Evolutionary conservation across 495 filamentous ascomycete species (phyloP), one percentile per base, ranked within the genome.

Genomic region (Penicillium chermesinum): DNA sequence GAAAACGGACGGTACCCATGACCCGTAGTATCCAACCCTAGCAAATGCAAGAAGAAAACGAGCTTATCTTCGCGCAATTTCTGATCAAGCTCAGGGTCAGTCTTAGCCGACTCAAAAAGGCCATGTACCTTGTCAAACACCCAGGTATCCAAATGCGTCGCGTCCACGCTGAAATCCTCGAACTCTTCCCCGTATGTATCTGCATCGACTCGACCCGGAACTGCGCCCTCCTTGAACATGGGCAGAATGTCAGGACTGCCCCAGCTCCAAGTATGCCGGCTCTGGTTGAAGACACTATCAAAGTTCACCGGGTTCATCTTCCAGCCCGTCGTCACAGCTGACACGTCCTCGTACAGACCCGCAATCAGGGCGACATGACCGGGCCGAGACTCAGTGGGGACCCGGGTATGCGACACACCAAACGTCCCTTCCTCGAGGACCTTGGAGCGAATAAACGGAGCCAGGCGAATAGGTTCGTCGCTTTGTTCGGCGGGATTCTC

Each of bases 241-340:
- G 83, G 88, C 42, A 97, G 70, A 58, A 99, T 99, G 72, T 99
- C 94, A 10, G 91, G 91, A 58, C 91, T 96, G 7, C 94, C 93
- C 94, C 94, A 99, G 64, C 89, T 91, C 94, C 94, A 99, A 3
- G 94, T 97, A 69, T 97, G 94, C 21, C 86, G 73, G 60, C 91
- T 96, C 47, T 86, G 83, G 61, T 99, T 99, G 78, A 99, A 99
- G 8, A 99, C 87, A 55, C 91, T 96, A 71, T 99, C 94, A 59
- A 99, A 99, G 62, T 96, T 88, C 52, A 99, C 94, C 0, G 94
- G 93, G 62, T 99, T 99, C 58, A 96, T 67, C 67, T 97, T 97
- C 94, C 94, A 99, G 12, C 94, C 94, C 7, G 94, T 99, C 25
- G 86, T 95, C 15, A 99, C 94, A 2, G 94, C 85, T 35, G 91